These are phyloP conservation scores for Nicotiana obtusifolia DNA, from an alignment of 257 asterid genomes.

Conservation along the genomic window DNA sequence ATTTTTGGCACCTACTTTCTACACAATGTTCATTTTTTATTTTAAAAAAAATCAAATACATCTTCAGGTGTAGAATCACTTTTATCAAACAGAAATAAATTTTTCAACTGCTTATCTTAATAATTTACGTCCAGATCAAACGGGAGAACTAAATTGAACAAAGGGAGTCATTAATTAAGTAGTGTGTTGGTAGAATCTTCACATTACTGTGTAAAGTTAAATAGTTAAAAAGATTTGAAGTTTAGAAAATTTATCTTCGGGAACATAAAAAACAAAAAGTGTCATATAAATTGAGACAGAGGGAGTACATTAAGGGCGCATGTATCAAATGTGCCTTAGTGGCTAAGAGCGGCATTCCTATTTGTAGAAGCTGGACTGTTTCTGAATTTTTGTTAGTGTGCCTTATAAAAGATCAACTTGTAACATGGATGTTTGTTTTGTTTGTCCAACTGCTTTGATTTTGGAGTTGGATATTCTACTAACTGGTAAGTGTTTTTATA, in stretches of 20 bases:
- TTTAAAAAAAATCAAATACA: too few relatives aligned
- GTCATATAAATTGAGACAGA: background rate
- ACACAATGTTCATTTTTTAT: too few relatives aligned
- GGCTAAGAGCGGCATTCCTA: background rate
- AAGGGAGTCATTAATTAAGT: background rate
- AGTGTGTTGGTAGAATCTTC: background rate
- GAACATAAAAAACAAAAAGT: background rate
- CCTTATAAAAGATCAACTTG: background rate
- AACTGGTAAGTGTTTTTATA: background rate
- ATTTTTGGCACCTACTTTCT: too few relatives aligned
- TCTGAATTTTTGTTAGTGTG: background rate
- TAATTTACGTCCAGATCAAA: background rate
- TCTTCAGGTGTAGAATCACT: background rate
- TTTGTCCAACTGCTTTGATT: background rate
- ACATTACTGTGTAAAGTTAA: background rate
- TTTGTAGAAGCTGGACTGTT: background rate
- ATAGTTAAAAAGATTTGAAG: background rate
- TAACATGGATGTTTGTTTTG: background rate
- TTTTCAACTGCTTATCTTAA: background rate
- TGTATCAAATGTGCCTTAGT: background rate
- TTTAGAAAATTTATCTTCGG: background rate
- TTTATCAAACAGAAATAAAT: background rate
- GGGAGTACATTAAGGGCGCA: background rate
- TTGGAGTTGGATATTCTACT: background rate
- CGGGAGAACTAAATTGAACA: background rate